These are phyloP conservation scores for Rhizophagus prolifer DNA, from an alignment of 192 early-diverging fungal genomes.

Conservation along the genomic window DNA sequence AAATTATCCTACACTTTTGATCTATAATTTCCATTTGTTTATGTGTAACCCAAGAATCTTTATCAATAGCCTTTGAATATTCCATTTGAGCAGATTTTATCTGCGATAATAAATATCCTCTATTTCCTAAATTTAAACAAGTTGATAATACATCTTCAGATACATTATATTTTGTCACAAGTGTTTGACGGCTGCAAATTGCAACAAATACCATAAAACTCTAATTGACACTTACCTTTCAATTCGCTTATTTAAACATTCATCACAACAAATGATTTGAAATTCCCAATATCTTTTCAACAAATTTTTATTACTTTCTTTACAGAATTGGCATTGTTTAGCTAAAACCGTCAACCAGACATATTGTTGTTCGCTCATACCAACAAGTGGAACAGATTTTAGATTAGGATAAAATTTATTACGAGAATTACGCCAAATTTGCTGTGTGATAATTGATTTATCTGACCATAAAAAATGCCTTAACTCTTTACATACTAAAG, in stretches of 20 bases:
- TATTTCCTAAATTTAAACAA: constrained; percentile 8
- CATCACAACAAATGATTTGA: constrained; percentile 15
- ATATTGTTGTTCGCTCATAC: constrained; percentile 20
- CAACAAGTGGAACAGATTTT: background rate
- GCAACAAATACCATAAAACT: no score
- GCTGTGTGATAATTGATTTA: constrained; percentile 6
- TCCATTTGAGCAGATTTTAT: background rate
- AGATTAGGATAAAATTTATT: background rate
- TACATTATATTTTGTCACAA: background rate
- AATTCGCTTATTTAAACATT: constrained; percentile 6
- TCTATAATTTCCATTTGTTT: constrained; percentile 14
- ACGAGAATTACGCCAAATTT: constrained; percentile 23
- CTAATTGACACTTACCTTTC: constrained; percentile 9
- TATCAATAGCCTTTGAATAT: constrained; percentile 9
- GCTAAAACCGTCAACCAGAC: background rate
- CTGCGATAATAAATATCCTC: constrained; percentile 6
- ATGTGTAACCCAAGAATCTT: constrained; percentile 10
- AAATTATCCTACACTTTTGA: constrained; percentile 17
- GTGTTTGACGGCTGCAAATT: background rate
- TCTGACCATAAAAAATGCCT: constrained; percentile 5
- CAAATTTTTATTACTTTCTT: background rate
- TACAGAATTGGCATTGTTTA: constrained; percentile 18
- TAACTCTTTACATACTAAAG: constrained; percentile 2
- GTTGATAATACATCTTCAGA: constrained; percentile 13
- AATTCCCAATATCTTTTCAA: constrained; percentile 20